These are phyloP conservation scores for Dryas drummondii DNA, from an alignment of 306 rosid genomes.

Conservation along the genomic window DNA sequence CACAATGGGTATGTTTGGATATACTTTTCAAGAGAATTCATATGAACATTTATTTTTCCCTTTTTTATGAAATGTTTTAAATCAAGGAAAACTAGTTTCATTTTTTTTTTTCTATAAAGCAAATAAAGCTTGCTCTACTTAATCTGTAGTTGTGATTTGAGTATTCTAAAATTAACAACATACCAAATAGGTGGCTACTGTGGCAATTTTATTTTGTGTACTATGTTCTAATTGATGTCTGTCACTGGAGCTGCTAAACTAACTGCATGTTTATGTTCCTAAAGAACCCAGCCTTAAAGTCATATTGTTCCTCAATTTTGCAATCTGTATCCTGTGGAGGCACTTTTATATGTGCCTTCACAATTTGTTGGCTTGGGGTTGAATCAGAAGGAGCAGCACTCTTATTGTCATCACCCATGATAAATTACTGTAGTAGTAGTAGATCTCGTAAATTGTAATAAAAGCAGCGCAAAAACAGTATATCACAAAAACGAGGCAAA, in stretches of 20 bases:
- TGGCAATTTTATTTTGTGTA: not conserved
- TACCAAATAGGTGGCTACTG: not conserved
- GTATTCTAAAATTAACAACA: not conserved
- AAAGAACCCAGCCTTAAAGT: not conserved
- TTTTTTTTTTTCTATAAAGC: not conserved
- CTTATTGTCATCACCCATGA: too few species aligned
- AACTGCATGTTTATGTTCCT: not conserved
- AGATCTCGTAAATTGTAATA: too few species aligned
- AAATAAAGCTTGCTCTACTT: not conserved
- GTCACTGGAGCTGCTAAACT: not conserved
- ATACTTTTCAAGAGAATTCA: conserved; percentile 18
- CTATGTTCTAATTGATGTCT: not conserved
- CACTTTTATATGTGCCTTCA: not conserved
- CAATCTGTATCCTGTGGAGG: not conserved
- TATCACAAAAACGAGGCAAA: too few species aligned
- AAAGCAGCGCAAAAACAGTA: too few species aligned
- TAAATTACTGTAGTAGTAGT: too few species aligned
- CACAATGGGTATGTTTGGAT: conserved; percentile 79
- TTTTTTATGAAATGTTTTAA: not conserved
- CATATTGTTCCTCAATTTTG: not conserved
- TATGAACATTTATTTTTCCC: not conserved
- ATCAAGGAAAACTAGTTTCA: not conserved
- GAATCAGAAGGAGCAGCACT: too few species aligned
- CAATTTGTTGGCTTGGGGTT: too few species aligned
- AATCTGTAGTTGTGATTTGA: not conserved